Conservation (phyloP, 306 rosid species). For the Casuarina glauca region DNA sequence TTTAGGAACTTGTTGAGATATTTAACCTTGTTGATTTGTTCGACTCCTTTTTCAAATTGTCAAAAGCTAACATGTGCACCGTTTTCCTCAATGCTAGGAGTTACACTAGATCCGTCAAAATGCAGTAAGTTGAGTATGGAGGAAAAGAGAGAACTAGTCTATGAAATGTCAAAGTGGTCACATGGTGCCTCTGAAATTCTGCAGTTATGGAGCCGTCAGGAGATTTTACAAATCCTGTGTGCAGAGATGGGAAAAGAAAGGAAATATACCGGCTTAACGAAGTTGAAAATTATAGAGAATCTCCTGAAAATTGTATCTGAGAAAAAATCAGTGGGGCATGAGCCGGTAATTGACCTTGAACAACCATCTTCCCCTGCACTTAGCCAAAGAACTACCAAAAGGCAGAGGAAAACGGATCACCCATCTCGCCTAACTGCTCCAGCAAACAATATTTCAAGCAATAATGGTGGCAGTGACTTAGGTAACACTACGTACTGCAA, state of each 20-base stretch:
- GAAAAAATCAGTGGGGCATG: conserved; percentile 59
- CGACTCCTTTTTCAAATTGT: conserved; percentile 2
- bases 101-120: conserved; percentile 55
- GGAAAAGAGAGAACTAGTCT: conserved; percentile 80
- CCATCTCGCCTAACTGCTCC: conserved; percentile 65
- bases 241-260: conserved; percentile 99
- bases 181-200: conserved; percentile 77
- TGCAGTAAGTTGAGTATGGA: conserved; percentile 73
- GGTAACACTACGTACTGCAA: conserved; percentile 56
- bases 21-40: not conserved
- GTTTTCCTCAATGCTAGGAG: conserved; percentile 45
- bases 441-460: conserved; percentile 38
- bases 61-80: conserved; percentile 20
- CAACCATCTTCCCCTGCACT: conserved; percentile 54
- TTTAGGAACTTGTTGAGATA: conserved; percentile 16
- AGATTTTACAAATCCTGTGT: conserved; percentile 86
- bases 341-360: conserved; percentile 47
- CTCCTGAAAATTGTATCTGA: conserved; percentile 90
- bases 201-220: conserved; percentile 98
- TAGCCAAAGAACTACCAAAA: conserved; percentile 67
- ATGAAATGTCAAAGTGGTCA: conserved; percentile 76
- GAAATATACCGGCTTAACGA: conserved; percentile 94
- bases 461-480: conserved; percentile 39
- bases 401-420: conserved; percentile 87
- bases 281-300: conserved; percentile 87